Evolutionary conservation across 305 asterid species (phyloP), one percentile per base, ranked within the genome.

Genomic region (Fraxinus platypoda): DNA sequence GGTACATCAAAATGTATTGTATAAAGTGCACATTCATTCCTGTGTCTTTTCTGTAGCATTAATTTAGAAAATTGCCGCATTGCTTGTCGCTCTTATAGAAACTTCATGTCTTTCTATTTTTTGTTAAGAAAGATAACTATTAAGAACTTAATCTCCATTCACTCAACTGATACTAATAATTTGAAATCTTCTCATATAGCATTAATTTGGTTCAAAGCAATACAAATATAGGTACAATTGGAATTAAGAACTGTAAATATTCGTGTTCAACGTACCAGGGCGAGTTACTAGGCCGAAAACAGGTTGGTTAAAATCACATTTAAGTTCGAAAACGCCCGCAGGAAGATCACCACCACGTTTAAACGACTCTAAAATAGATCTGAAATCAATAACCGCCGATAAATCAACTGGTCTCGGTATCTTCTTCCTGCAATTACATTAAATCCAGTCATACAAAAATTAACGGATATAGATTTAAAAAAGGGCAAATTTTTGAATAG

Each of bases 381-480:
- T 91, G 86, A 96, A 96, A 88, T 96, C 99, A 83, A 94, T 23
- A 28, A 94, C 98, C 86, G 93, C 98, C 1, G 98, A 92, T 82
- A 94, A 89, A 88, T 96, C 98, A 71, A 96, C 98, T 11, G 97
- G 89, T 77, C 88, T 91, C 38, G 92, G 91, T 73, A 83, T 78
- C 87, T 80, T 94, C 86, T 90, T 93, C 95, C 97, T 94, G 83
- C 76, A 86, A 62, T 68, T 26, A 21, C 43, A 30, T 11, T 4
- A 8, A 68, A 30, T 25, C 6, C 37, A 4, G 4, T 70, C 23
- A 28, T 70, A 30, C 23, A 28, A 13, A 25, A 66, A 26, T 25
- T 28, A 68, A 68, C n/a, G 38, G 21, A 26, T 70, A 13, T 28
- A 1, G n/a, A 8, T 70, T 0, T 4, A 23, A 64, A 9, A 9